Conservation (phyloP, 768 basidiomycete genomes). For the Naganishia randhawae region DNA sequence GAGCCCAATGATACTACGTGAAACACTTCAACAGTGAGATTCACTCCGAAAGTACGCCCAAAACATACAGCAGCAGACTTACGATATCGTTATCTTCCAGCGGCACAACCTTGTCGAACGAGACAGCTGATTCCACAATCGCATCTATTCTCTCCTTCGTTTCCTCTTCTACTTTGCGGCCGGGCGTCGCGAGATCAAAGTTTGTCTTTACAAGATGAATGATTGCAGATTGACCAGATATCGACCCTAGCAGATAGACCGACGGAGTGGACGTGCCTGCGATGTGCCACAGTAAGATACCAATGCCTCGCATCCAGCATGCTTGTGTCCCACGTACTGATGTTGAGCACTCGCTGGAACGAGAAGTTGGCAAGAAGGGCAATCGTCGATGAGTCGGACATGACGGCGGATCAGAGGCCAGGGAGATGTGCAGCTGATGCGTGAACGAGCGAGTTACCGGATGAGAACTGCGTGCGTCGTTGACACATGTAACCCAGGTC, state of each 20-base stretch:
- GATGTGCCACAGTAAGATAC: not conserved
- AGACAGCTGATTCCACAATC: slow-evolving; percentile 65
- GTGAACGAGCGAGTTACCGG: not conserved
- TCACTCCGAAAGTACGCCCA: not conserved
- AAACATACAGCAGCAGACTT: slow-evolving; percentile 38
- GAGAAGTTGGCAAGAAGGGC: slow-evolving; percentile 2
- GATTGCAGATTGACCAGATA: slow-evolving; percentile 50
- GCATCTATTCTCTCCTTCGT: slow-evolving; percentile 58
- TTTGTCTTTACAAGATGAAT: slow-evolving; percentile 40
- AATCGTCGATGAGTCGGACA: not conserved
- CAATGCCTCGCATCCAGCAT: not conserved
- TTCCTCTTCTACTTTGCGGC: slow-evolving; percentile 25
- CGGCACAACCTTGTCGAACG: slow-evolving; percentile 50
- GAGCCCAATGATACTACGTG: slow-evolving; percentile 72
- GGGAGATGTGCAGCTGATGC: not conserved
- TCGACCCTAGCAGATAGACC: slow-evolving; percentile 65
- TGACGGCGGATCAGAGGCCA: not conserved
- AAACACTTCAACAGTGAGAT: not conserved
- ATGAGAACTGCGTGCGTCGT: no score
- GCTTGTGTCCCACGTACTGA: not conserved
- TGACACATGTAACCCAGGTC: no score
- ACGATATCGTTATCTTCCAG: slow-evolving; percentile 69
- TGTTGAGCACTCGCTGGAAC: slow-evolving; percentile 17
- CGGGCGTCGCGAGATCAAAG: slow-evolving; percentile 32
- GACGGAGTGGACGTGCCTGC: slow-evolving; percentile 52